phyloP scores from a whole-genome alignment of 2,329 filamentous ascomycete species.

The Xylariaceae sp. region DNA sequence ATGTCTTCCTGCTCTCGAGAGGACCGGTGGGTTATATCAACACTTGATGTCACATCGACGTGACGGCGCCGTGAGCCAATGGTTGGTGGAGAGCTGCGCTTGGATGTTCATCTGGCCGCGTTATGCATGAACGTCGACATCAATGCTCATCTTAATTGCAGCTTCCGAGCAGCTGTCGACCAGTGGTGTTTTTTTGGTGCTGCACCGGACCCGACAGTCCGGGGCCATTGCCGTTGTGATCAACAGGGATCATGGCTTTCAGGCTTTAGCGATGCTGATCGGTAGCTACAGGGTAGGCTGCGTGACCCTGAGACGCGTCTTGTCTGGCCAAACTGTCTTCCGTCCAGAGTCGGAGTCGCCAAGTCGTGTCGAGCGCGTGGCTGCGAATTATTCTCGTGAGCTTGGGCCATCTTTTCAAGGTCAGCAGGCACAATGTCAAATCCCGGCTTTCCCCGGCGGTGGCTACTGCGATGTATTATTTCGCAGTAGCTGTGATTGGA shows the following conservation, averaged over 20 bases:
- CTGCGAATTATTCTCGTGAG: not conserved
- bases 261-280: no score
- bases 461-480: slow-evolving; percentile 20
- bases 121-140: slow-evolving; percentile 17
- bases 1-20: no score
- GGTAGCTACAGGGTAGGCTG: no score
- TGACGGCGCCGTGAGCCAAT: slow-evolving; percentile 11
- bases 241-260: no score
- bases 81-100: not conserved
- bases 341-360: no score
- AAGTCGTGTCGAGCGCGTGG: no score
- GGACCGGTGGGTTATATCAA: slow-evolving; percentile 9
- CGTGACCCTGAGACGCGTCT: no score
- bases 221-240: no score
- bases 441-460: slow-evolving; percentile 24
- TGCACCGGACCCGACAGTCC: not conserved
- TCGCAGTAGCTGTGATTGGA: slow-evolving; percentile 37
- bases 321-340: no score
- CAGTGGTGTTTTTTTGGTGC: slow-evolving; percentile 3
- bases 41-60: slow-evolving; percentile 2
- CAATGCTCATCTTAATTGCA: slow-evolving; percentile 9
- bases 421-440: not conserved
- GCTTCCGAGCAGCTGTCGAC: slow-evolving; percentile 3
- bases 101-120: slow-evolving; percentile 2
- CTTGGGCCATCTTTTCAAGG: not conserved